A percentile compares a stretch with the other conserved stretches of the same genome.
Conservation (phyloP, 495 filamentous ascomycete species). For the Symbiotaphrina buchneri region DNA sequence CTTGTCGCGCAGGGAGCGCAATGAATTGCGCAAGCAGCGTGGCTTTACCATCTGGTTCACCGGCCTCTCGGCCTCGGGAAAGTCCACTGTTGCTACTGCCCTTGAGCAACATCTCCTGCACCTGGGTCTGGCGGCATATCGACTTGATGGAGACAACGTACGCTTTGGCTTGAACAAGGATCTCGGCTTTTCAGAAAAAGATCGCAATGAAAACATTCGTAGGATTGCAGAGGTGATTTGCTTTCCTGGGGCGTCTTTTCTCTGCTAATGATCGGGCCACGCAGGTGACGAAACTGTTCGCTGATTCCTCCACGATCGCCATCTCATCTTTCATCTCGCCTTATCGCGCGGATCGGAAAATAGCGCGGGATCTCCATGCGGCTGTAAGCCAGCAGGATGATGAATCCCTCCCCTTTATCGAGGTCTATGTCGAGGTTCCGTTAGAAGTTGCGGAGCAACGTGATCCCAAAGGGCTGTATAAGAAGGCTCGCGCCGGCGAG, state of each 20-base stretch:
- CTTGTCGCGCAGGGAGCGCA: conserved; percentile 70
- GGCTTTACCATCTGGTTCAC: conserved; percentile 97
- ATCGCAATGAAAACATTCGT: conserved; percentile 93
- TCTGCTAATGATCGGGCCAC: neutral
- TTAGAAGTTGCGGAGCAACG: conserved; percentile 80
- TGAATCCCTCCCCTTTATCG: conserved; percentile 60
- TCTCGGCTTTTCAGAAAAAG: conserved; percentile 77
- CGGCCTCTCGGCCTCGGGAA: conserved; percentile 82
- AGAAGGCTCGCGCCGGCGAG: conserved; percentile 78
- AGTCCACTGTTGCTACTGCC: conserved; percentile 87
- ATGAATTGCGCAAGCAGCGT: conserved; percentile 51
- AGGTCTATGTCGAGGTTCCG: conserved; percentile 76
- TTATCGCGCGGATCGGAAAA: conserved; percentile 63
- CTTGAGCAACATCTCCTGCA: conserved; percentile 91
- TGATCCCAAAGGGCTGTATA: conserved; percentile 93
- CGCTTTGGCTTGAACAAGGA: conserved; percentile 97
- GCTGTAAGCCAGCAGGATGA: conserved; percentile 22
- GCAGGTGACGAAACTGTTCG: conserved; percentile 85
- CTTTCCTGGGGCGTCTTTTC: neutral
- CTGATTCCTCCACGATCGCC: conserved; percentile 66
- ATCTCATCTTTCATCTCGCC: conserved; percentile 96
- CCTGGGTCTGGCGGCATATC: conserved; percentile 59
- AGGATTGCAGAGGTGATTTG: conserved; percentile 59
- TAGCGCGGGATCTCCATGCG: conserved; percentile 59
- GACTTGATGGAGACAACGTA: conserved; percentile 95